phyloP scores from a whole-genome alignment of 805 yeast genomes.

The Brettanomyces sp. region DNA sequence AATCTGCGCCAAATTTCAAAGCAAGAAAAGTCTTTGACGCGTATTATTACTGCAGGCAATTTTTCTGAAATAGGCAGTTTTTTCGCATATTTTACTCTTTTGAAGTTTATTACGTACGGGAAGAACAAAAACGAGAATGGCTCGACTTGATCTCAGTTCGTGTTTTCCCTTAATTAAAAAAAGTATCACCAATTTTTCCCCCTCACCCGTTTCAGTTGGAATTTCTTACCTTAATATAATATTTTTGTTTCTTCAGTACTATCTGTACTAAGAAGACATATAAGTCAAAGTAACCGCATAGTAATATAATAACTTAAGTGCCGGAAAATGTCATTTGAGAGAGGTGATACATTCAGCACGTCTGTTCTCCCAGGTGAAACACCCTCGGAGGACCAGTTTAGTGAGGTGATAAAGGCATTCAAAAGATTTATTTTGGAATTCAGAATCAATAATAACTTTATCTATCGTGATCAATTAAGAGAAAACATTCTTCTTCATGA shows the following conservation, averaged over 20 bases:
- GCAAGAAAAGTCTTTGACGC: not conserved
- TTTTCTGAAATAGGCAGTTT: not conserved
- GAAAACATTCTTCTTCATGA: slow-evolving; percentile 75
- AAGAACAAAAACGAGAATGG: not conserved
- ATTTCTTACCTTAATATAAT: too few relatives aligned
- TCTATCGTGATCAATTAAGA: slow-evolving; percentile 84
- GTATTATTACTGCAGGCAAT: not conserved
- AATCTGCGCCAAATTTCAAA: not conserved
- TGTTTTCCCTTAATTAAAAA: too few relatives aligned
- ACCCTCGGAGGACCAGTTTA: slow-evolving; percentile 49
- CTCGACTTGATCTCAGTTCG: too few relatives aligned
- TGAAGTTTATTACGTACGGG: not conserved
- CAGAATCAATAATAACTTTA: slow-evolving; percentile 70
- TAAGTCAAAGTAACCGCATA: too few relatives aligned
- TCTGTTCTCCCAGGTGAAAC: slow-evolving; percentile 83
- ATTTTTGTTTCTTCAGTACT: too few relatives aligned
- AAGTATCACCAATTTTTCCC: too few relatives aligned
- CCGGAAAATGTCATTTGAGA: slow-evolving; percentile 57
- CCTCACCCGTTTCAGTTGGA: too few relatives aligned
- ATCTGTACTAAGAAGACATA: too few relatives aligned
- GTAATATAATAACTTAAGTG: not conserved
- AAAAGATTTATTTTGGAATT: slow-evolving; percentile 77
- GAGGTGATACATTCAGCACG: slow-evolving; percentile 65
- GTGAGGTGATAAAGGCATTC: slow-evolving; percentile 69
- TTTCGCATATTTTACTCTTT: slow-evolving; percentile 1